Conservation (phyloP, 2,329 filamentous ascomycete species). For the Huntiella omanensis region DNA sequence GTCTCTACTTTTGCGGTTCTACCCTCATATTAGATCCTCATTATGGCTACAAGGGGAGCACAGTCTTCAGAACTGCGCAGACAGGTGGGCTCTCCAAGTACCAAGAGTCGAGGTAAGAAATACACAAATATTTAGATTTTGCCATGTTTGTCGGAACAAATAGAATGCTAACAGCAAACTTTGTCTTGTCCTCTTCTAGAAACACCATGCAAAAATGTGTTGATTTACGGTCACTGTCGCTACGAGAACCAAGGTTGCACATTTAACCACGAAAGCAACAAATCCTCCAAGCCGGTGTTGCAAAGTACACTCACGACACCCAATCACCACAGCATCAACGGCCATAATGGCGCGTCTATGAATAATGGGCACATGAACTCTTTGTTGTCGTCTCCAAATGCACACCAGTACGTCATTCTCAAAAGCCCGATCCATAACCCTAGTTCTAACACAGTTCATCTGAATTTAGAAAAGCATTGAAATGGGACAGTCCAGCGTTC, state of each 20-base stretch:
- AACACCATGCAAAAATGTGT: conserved; percentile 77
- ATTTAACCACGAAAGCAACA: conserved; percentile 67
- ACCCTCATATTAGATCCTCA: not conserved
- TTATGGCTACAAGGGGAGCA: conserved; percentile 8
- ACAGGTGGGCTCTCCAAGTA: conserved; percentile 36
- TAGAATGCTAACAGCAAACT: too few relatives aligned
- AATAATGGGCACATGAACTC: conserved; percentile 4
- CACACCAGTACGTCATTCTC: conserved; percentile 7
- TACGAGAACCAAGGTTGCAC: conserved; percentile 83
- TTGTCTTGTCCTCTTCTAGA: conserved; percentile 24
- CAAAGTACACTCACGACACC: conserved; percentile 4
- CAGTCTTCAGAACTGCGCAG: conserved; percentile 28
- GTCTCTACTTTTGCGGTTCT: not conserved
- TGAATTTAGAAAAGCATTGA: conserved; percentile 28
- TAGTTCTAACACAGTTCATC: not conserved
- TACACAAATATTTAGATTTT: conserved; percentile 2
- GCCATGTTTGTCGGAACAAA: not conserved
- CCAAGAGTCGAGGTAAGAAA: conserved; percentile 34
- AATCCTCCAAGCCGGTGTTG: conserved; percentile 13
- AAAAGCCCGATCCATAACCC: conserved; percentile 1
- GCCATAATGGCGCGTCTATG: conserved; percentile 1
- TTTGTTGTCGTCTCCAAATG: conserved; percentile 7
- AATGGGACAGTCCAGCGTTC: conserved; percentile 92
- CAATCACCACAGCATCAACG: conserved; percentile 9
- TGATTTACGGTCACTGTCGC: conserved; percentile 83